A percentile compares a stretch with the other conserved stretches of the same genome.
Evolutionary conservation across 2,329 filamentous ascomycete species (phyloP).

Genomic region (Phialophora chinensis): DNA sequence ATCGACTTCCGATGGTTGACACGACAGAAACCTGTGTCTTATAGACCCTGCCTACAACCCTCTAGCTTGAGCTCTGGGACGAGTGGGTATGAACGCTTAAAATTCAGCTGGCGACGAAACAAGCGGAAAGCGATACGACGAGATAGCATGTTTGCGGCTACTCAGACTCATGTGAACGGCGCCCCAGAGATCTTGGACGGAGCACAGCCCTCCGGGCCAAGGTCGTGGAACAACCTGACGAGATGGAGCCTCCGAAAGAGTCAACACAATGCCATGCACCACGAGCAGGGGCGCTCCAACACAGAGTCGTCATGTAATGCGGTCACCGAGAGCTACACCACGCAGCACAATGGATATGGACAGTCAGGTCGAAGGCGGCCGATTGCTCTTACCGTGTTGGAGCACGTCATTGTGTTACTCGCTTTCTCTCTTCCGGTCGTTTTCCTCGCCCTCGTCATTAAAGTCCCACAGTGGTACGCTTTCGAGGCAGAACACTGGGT

Average conservation of each 20-base stretch:
- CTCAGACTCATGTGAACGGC: slow-evolving; percentile 7
- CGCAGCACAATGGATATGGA: neutral
- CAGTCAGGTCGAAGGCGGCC: neutral
- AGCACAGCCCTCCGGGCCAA: slow-evolving; percentile 13
- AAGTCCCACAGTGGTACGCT: slow-evolving; percentile 22
- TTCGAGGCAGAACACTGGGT: slow-evolving; percentile 24
- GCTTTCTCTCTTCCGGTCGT: slow-evolving; percentile 29
- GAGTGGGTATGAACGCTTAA: slow-evolving; percentile 7
- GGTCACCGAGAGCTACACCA: neutral
- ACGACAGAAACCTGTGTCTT: neutral
- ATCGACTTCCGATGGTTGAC: slow-evolving; percentile 3
- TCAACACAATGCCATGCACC: slow-evolving; percentile 2
- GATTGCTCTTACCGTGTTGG: neutral
- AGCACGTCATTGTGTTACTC: slow-evolving; percentile 20
- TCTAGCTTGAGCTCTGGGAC: neutral
- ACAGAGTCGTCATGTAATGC: neutral
- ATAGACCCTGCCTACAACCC: slow-evolving; percentile 1
- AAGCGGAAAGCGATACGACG: neutral
- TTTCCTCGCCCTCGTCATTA: slow-evolving; percentile 21
- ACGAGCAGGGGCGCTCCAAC: slow-evolving; percentile 2
- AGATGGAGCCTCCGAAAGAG: slow-evolving; percentile 20
- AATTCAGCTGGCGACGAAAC: neutral
- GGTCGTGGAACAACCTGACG: slow-evolving; percentile 13
- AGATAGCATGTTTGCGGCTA: slow-evolving; percentile 22
- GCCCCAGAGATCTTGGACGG: slow-evolving; percentile 19